phyloP scores from a whole-genome alignment of 2,329 filamentous ascomycete genomes.

The Talaromyces sp. region DNA sequence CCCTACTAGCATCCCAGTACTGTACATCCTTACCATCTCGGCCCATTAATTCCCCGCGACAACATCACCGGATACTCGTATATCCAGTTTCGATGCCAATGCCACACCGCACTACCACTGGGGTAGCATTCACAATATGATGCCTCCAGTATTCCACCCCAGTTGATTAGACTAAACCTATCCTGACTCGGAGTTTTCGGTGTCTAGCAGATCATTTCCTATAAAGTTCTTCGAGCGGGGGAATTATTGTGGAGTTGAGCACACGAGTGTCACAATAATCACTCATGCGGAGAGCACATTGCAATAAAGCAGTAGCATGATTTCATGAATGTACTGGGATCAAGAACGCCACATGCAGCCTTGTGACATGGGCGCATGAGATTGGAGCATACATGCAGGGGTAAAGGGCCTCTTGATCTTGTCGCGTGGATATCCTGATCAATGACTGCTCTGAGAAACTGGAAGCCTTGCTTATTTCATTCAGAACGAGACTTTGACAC shows the following conservation, averaged over 20 bases:
- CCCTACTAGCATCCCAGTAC: not conserved
- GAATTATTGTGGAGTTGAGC: not conserved
- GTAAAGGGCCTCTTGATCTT: not conserved
- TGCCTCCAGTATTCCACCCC: not conserved
- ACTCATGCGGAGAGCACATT: too few species aligned
- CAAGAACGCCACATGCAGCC: not conserved
- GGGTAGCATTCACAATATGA: conserved; percentile 5
- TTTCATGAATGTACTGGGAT: not conserved
- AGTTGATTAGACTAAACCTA: not conserved
- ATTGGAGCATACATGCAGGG: not conserved
- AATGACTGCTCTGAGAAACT: too few species aligned
- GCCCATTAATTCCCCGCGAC: not conserved
- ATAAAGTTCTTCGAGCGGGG: not conserved
- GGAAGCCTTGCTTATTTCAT: too few species aligned
- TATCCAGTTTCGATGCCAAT: not conserved
- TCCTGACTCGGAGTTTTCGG: not conserved
- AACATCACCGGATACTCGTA: not conserved
- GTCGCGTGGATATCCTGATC: too few species aligned
- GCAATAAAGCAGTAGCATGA: too few species aligned
- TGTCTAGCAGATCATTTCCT: conserved; percentile 2
- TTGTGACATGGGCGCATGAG: not conserved
- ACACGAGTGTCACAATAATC: not conserved
- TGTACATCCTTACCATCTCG: not conserved
- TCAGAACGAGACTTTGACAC: too few species aligned
- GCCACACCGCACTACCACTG: conserved; percentile 7